phyloP scores from a whole-genome alignment of 2,329 filamentous ascomycete species.

The Fusarium palustre region DNA sequence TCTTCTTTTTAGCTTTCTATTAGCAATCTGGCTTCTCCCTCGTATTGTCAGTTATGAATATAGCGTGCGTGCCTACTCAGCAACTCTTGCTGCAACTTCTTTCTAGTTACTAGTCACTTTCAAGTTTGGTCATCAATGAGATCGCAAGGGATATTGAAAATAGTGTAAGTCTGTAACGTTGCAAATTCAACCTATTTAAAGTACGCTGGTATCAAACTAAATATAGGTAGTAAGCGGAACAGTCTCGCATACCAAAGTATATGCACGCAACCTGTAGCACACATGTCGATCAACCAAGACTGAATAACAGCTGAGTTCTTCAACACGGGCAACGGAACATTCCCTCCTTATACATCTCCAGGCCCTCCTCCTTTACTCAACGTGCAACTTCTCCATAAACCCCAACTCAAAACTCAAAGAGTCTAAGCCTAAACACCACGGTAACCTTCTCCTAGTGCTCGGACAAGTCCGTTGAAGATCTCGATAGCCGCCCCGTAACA shows the following conservation, averaged over 20 bases:
- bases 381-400: background rate
- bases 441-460: slow-evolving; percentile 9
- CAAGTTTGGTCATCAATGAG: background rate
- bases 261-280: background rate
- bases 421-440: background rate
- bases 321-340: background rate
- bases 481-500: background rate
- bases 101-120: background rate
- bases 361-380: background rate
- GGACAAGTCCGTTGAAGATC: slow-evolving; percentile 2
- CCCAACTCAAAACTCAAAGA: background rate
- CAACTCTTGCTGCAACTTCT: too few relatives aligned
- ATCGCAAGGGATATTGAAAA: background rate
- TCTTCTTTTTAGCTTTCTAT: background rate
- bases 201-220: background rate
- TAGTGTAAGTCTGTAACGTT: background rate
- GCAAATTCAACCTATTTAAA: background rate
- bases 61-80: too few relatives aligned
- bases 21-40: background rate
- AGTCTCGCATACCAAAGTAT: background rate
- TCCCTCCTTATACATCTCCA: background rate
- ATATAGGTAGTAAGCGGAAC: background rate
- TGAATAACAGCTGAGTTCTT: background rate
- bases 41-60: too few relatives aligned
- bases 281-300: background rate